Percentiles rank a stretch among this genome's conserved stretches.
Conservation (phyloP, 345 rosid species). For the Brassica cretica region DNA sequence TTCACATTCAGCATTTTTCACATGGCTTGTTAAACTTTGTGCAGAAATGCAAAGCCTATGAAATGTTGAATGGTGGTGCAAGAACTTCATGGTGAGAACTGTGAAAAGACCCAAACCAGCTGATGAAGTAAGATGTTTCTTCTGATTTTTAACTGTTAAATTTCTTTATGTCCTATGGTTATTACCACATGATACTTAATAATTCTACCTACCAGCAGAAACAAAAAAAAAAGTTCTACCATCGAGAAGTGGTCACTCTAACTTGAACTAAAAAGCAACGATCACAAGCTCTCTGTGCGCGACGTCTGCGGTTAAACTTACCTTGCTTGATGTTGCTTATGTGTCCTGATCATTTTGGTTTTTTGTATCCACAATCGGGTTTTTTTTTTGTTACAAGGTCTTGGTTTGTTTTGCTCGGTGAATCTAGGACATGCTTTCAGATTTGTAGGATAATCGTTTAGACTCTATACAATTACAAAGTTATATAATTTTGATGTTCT, state of each 20-base stretch:
- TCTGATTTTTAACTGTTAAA: not conserved
- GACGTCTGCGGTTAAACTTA: too few relatives aligned
- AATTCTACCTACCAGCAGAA: conserved; percentile 47
- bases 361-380: not conserved
- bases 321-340: not conserved
- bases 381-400: not conserved
- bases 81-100: conserved; percentile 67
- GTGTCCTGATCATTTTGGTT: not conserved
- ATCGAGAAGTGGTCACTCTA: conserved; percentile 43
- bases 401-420: not conserved
- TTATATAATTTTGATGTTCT: not conserved
- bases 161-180: not conserved
- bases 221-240: conserved; percentile 53
- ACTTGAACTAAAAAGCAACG: too few relatives aligned
- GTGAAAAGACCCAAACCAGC: conserved; percentile 48
- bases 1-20: not conserved
- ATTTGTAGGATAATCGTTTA: not conserved
- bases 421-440: not conserved
- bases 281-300: too few relatives aligned
- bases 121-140: conserved; percentile 52
- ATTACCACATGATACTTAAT: not conserved
- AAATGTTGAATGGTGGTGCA: conserved; percentile 74
- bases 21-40: conserved; percentile 11
- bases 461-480: not conserved
- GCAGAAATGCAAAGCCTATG: conserved; percentile 77